Percentiles rank a stretch among this genome's conserved stretches.
Evolutionary conservation across 2,329 filamentous ascomycete genomes (phyloP).

Genomic region (Dactylellina parvicollis): DNA sequence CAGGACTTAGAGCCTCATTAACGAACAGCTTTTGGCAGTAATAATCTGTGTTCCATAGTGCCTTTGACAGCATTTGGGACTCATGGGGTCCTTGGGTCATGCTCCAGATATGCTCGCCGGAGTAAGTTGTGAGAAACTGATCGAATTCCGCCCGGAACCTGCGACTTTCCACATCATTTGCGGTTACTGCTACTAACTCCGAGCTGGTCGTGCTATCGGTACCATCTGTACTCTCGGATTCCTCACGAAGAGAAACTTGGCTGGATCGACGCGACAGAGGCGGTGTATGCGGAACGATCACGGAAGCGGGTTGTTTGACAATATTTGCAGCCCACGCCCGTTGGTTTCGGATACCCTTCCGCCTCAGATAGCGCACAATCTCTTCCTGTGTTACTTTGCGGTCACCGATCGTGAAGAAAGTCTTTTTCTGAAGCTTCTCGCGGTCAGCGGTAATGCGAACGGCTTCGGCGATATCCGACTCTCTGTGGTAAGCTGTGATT

Average conservation of each 20-base stretch:
- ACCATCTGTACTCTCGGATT: neutral
- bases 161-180: neutral
- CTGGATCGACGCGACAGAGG: neutral
- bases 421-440: constrained; percentile 36
- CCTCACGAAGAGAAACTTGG: neutral
- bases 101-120: constrained; percentile 13
- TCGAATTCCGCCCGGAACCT: constrained; percentile 21
- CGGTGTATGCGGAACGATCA: constrained; percentile 26
- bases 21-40: constrained; percentile 31
- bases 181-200: neutral
- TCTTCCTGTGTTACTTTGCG: constrained; percentile 28
- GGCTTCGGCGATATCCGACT: constrained; percentile 36
- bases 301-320: constrained; percentile 21
- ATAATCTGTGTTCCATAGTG: constrained; percentile 31
- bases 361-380: constrained; percentile 23
- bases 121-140: constrained; percentile 1
- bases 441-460: constrained; percentile 42
- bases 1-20: constrained; percentile 14
- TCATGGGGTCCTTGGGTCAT: constrained; percentile 29
- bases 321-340: constrained; percentile 29
- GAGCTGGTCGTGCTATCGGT: neutral
- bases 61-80: constrained; percentile 25
- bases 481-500: constrained; percentile 39
- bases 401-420: constrained; percentile 30
- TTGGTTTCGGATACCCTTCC: constrained; percentile 33